Percentiles rank a stretch among this genome's conserved stretches.
Conservation (phyloP, 2,329 filamentous ascomycete species). For the Mycosphaerella arachidis region DNA sequence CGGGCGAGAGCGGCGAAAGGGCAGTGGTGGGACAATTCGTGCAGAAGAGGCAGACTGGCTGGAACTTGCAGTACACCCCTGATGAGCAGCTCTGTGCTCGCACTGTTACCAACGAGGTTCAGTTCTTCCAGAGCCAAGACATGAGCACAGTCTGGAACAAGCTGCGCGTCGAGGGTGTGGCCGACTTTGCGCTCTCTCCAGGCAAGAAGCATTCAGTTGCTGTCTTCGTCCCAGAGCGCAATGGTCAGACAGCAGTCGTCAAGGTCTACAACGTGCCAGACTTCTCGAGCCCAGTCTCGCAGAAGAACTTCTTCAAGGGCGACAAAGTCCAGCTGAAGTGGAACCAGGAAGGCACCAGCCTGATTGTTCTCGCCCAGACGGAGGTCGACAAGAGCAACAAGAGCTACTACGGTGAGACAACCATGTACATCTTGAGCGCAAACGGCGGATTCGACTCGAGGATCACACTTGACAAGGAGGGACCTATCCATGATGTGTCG, state of each 20-base stretch:
- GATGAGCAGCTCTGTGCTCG: constrained; percentile 94
- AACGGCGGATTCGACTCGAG: constrained; percentile 90
- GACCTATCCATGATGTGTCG: constrained; percentile 94
- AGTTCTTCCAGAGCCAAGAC: constrained; percentile 89
- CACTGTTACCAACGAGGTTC: constrained; percentile 92
- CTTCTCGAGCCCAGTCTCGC: constrained; percentile 76
- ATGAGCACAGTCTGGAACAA: constrained; percentile 90
- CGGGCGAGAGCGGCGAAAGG: constrained; percentile 60
- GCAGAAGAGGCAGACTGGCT: constrained; percentile 90
- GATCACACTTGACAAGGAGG: constrained; percentile 80
- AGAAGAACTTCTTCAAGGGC: constrained; percentile 99
- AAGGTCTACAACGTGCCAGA: constrained; percentile 92
- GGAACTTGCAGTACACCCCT: constrained; percentile 94
- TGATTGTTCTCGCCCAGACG: constrained; percentile 93
- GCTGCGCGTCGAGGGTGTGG: constrained; percentile 82
- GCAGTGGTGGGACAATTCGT: constrained; percentile 80
- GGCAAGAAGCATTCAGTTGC: constrained; percentile 88
- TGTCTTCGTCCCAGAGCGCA: constrained; percentile 86
- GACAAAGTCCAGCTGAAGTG: constrained; percentile 99
- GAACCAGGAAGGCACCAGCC: constrained; percentile 85
- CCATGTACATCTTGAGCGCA: constrained; percentile 87
- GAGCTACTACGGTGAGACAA: constrained; percentile 99
- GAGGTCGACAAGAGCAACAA: constrained; percentile 98
- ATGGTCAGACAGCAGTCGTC: constrained; percentile 90
- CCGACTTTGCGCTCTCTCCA: constrained; percentile 83